Conservation (phyloP, 2,329 filamentous ascomycete species). For the Coniochaeta sp. region DNA sequence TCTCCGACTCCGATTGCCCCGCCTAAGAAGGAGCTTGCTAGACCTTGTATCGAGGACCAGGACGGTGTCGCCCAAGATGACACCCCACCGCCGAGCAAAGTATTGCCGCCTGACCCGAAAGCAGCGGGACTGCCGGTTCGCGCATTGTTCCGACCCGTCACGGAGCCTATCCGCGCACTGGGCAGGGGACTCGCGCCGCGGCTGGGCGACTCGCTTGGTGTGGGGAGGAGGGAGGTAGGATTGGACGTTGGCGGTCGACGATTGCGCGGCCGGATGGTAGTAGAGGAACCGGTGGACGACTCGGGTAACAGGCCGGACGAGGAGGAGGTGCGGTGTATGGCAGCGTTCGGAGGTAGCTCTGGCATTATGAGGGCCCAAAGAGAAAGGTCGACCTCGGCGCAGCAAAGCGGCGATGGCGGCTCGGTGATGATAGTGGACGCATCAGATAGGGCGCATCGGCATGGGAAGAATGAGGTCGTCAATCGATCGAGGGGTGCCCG, state of each 20-base stretch:
- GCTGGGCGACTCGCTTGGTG: constrained; percentile 23
- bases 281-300: too few relatives aligned
- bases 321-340: constrained; percentile 32
- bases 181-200: constrained; percentile 42
- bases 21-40: constrained; percentile 39
- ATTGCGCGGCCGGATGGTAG: constrained; percentile 11
- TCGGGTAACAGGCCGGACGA: constrained; percentile 16
- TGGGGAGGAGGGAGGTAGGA: constrained; percentile 14
- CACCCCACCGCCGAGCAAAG: constrained; percentile 32
- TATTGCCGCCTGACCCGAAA: constrained; percentile 30
- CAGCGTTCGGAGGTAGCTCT: constrained; percentile 12
- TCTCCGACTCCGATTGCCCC: constrained; percentile 23
- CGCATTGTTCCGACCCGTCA: constrained; percentile 19
- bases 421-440: constrained; percentile 10
- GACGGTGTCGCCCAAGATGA: constrained; percentile 40
- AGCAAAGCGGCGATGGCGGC: constrained; percentile 14
- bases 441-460: constrained; percentile 15
- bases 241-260: constrained; percentile 12
- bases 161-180: constrained; percentile 27
- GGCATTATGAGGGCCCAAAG: constrained; percentile 14
- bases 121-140: constrained; percentile 12
- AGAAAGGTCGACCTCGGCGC: constrained; percentile 18
- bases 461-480: constrained; percentile 17
- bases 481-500: background rate
- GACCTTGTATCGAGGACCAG: constrained; percentile 49